A percentile compares a stretch with the other conserved stretches of the same genome.
Evolutionary conservation across 768 basidiomycete genomes (phyloP).

Genomic region (Suillus hirtellus): DNA sequence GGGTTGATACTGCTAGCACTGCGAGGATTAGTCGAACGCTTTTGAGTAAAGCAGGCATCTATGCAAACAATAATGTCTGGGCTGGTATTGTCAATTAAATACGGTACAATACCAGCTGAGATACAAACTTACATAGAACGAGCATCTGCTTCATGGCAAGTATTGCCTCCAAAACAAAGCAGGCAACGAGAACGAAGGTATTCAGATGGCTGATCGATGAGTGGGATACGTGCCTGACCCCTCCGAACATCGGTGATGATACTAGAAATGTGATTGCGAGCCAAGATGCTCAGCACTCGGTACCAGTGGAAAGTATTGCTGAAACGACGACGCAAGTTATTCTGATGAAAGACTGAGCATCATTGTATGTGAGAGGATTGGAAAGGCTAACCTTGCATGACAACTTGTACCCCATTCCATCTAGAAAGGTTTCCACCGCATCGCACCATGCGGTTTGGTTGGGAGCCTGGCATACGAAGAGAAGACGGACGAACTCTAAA

Average conservation of each 20-base stretch:
- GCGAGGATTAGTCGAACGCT: slow-evolving; percentile 21
- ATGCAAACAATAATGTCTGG: slow-evolving; percentile 25
- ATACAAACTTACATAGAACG: neutral
- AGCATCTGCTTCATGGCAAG: neutral
- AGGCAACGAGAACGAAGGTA: slow-evolving; percentile 8
- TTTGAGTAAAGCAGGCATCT: slow-evolving; percentile 38
- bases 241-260: slow-evolving; percentile 7
- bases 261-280: slow-evolving; percentile 27
- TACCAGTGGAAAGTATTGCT: slow-evolving; percentile 29
- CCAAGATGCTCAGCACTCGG: slow-evolving; percentile 7
- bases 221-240: neutral
- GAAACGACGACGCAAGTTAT: slow-evolving; percentile 25
- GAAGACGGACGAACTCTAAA: slow-evolving; percentile 27
- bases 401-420: slow-evolving; percentile 15
- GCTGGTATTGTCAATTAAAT: neutral
- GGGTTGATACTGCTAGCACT: slow-evolving; percentile 13
- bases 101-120: neutral
- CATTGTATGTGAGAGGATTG: neutral
- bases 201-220: slow-evolving; percentile 12
- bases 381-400: slow-evolving; percentile 14
- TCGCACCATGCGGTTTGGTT: slow-evolving; percentile 18
- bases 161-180: slow-evolving; percentile 18
- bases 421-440: slow-evolving; percentile 18
- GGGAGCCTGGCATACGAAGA: slow-evolving; percentile 16
- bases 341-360: slow-evolving; percentile 17